Conservation (phyloP, 352 stramenopile species). For the Aphanomyces stellatus region DNA sequence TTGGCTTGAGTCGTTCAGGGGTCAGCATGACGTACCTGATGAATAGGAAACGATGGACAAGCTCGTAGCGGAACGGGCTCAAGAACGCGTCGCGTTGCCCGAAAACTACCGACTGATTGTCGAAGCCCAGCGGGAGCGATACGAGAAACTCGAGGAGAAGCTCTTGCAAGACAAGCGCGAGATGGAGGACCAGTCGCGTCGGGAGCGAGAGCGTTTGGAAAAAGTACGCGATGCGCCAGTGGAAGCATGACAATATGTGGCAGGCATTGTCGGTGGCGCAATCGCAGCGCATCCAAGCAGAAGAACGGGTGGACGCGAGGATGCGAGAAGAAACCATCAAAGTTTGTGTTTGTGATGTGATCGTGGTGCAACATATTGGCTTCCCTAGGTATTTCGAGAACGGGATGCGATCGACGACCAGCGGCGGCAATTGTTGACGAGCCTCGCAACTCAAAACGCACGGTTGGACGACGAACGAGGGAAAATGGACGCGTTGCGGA, state of each 20-base stretch:
- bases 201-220: conserved; percentile 36
- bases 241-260: not conserved
- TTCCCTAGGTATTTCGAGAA: conserved; percentile 57
- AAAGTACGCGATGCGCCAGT: not conserved
- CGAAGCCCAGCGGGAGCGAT: conserved; percentile 51
- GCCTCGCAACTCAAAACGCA: conserved; percentile 37
- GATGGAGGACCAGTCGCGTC: conserved; percentile 36
- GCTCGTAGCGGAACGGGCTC: conserved; percentile 32
- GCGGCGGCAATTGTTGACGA: conserved; percentile 50
- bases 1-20: not conserved
- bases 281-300: conserved; percentile 30
- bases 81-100: conserved; percentile 47
- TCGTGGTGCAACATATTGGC: too few relatives aligned
- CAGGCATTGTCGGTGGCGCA: conserved; percentile 31
- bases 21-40: not conserved
- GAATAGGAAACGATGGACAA: conserved; percentile 26
- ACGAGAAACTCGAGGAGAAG: conserved; percentile 49
- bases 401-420: conserved; percentile 64
- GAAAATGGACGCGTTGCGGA: conserved; percentile 45
- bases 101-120: conserved; percentile 46
- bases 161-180: conserved; percentile 42
- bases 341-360: too few relatives aligned
- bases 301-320: conserved; percentile 51
- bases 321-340: conserved; percentile 50
- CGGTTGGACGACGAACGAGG: conserved; percentile 63